Evolutionary conservation across 352 stramenopile genomes (phyloP).

Genomic region (Phytophthora cactorum): DNA sequence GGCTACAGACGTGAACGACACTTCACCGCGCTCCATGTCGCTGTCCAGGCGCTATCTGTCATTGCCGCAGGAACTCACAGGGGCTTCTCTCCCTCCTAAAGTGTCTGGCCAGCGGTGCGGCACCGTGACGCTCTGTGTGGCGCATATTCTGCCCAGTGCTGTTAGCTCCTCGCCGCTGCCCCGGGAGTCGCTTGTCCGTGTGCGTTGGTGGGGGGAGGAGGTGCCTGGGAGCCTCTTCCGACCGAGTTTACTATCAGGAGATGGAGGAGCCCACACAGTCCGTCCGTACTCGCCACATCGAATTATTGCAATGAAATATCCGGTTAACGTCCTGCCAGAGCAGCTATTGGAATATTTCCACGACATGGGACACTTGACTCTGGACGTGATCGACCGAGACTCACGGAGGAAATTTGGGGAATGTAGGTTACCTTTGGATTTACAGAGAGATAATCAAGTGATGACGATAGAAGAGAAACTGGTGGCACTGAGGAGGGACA

Average conservation of each 20-base stretch:
- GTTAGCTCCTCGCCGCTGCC: conserved; percentile 39
- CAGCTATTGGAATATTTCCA: conserved; percentile 62
- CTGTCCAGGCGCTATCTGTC: conserved; percentile 36
- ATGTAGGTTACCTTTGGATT: conserved; percentile 32
- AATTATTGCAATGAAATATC: conserved; percentile 54
- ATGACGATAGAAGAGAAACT: conserved; percentile 36
- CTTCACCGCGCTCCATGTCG: conserved; percentile 22
- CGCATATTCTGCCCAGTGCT: conserved; percentile 47
- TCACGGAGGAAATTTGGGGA: conserved; percentile 48
- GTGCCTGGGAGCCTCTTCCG: conserved; percentile 54
- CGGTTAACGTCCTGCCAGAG: conserved; percentile 38
- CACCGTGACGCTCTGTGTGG: conserved; percentile 44
- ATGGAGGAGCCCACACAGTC: not conserved
- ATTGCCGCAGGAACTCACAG: conserved; percentile 42
- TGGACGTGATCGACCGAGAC: conserved; percentile 70
- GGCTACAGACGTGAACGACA: too few relatives aligned
- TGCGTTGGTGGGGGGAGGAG: conserved; percentile 68
- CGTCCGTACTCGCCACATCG: conserved; percentile 13
- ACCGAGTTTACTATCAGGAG: conserved; percentile 26
- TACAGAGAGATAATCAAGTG: conserved; percentile 3
- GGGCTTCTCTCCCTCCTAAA: conserved; percentile 51
- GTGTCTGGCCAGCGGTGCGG: conserved; percentile 35
- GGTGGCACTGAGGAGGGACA: conserved; percentile 31
- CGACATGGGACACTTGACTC: conserved; percentile 58
- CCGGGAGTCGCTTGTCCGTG: conserved; percentile 47